Conservation (phyloP, 2,329 filamentous ascomycete species). For the Xylariaceae sp. region DNA sequence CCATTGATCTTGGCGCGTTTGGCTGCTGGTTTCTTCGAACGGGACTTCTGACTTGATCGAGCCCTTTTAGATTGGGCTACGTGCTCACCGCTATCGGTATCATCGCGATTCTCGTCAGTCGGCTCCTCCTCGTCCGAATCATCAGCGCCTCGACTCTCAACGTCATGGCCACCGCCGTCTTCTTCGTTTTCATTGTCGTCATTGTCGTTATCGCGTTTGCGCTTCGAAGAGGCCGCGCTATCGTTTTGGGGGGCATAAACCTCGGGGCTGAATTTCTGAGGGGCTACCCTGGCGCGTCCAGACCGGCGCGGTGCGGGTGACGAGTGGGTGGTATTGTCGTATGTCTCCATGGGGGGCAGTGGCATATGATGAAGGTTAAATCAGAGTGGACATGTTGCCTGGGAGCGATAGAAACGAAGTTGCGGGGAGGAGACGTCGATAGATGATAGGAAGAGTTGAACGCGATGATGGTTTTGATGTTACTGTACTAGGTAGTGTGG, state of each 20-base stretch:
- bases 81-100: conserved; percentile 43
- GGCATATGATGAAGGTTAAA: conserved; percentile 34
- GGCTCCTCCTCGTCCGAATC: conserved; percentile 33
- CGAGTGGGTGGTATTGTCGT: conserved; percentile 51
- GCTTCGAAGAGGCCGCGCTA: conserved; percentile 45
- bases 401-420: conserved; percentile 9
- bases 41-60: conserved; percentile 40
- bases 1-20: conserved; percentile 63
- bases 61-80: conserved; percentile 34
- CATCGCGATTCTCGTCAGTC: conserved; percentile 39
- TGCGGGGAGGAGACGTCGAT: conserved; percentile 2
- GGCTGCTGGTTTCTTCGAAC: conserved; percentile 50
- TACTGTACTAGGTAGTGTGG: background rate
- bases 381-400: conserved; percentile 25
- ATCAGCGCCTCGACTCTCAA: conserved; percentile 42
- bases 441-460: conserved; percentile 8
- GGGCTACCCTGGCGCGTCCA: conserved; percentile 59
- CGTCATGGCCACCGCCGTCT: conserved; percentile 17
- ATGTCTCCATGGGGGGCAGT: conserved; percentile 46
- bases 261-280: conserved; percentile 55
- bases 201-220: conserved; percentile 44
- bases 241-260: conserved; percentile 30
- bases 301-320: conserved; percentile 56
- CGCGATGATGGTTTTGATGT: conserved; percentile 13
- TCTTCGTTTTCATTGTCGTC: conserved; percentile 10